phyloP scores from a whole-genome alignment of 768 basidiomycete genomes.

The Tephrocybe rancida region DNA sequence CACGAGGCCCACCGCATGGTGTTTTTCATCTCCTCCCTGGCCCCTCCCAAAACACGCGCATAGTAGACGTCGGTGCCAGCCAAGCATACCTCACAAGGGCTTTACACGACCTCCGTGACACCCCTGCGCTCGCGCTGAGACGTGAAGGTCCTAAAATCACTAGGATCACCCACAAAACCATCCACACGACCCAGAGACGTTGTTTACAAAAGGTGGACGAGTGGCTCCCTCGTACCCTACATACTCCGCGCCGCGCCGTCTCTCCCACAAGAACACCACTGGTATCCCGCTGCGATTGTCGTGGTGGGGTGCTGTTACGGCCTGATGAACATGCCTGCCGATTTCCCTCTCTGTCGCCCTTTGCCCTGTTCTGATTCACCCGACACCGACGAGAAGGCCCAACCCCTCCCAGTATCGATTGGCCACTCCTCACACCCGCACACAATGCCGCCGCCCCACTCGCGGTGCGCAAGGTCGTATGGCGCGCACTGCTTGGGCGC shows the following conservation, averaged over 20 bases:
- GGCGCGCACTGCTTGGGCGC: neutral
- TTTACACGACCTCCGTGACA: slow-evolving; percentile 33
- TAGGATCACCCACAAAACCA: slow-evolving; percentile 56
- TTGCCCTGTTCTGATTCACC: no score
- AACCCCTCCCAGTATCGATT: no score
- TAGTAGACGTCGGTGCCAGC: slow-evolving; percentile 77
- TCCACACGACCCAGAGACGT: slow-evolving; percentile 48
- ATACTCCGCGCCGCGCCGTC: slow-evolving; percentile 55
- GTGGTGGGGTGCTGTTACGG: slow-evolving; percentile 85
- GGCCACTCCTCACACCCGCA: no score
- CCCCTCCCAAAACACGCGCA: slow-evolving; percentile 36
- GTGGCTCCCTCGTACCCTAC: slow-evolving; percentile 72
- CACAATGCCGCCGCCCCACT: no score
- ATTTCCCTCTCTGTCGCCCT: slow-evolving; percentile 70
- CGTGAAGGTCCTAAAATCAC: slow-evolving; percentile 9
- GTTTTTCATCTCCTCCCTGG: slow-evolving; percentile 31
- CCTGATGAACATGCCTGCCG: slow-evolving; percentile 50
- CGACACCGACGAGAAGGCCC: no score
- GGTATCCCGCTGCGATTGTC: slow-evolving; percentile 56
- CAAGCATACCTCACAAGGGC: slow-evolving; percentile 69
- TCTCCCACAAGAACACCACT: slow-evolving; percentile 22
- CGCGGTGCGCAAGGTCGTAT: neutral
- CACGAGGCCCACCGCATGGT: slow-evolving; percentile 74
- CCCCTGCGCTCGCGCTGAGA: slow-evolving; percentile 52
- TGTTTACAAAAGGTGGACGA: slow-evolving; percentile 48